These are phyloP conservation scores for Binderoboletus segoi DNA, from an alignment of 1,284 basidiomycete genomes.

Conservation along the genomic window DNA sequence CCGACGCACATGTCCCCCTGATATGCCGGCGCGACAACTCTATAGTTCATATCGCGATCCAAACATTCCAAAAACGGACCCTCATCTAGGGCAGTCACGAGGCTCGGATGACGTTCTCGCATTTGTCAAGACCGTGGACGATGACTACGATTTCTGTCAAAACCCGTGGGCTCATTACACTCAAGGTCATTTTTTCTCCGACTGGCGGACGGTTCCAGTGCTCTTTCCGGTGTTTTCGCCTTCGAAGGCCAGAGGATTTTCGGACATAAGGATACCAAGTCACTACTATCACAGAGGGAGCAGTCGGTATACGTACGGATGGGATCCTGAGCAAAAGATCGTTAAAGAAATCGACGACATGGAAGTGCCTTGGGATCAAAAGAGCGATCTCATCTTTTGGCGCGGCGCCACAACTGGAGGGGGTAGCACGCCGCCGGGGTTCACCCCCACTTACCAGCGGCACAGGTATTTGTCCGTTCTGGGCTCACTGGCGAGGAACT, in stretches of 20 bases:
- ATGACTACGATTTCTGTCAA: conserved; percentile 75
- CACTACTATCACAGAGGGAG: conserved; percentile 92
- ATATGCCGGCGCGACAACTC: conserved; percentile 77
- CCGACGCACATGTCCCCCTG: conserved; percentile 85
- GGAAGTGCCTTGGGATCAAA: conserved; percentile 83
- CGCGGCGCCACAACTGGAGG: conserved; percentile 92
- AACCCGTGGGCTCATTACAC: conserved; percentile 81
- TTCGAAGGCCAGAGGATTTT: conserved; percentile 79
- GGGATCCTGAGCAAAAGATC: conserved; percentile 75
- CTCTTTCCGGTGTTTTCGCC: conserved; percentile 92
- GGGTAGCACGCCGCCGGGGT: conserved; percentile 85
- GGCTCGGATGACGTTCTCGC: conserved; percentile 54
- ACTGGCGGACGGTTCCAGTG: conserved; percentile 85
- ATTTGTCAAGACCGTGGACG: conserved; percentile 63
- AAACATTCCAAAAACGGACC: conserved; percentile 16
- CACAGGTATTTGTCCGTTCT: conserved; percentile 61
- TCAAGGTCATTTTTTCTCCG: conserved; percentile 95
- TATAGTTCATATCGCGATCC: conserved; percentile 67
- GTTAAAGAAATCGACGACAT: conserved; percentile 75
- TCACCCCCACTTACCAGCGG: conserved; percentile 82
- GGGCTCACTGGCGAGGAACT: background rate
- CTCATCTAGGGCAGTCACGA: conserved; percentile 19
- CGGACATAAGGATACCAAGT: conserved; percentile 89
- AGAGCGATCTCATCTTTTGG: conserved; percentile 78
- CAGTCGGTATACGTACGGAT: conserved; percentile 85